A percentile compares a stretch with the other conserved stretches of the same genome.
Conservation (phyloP, 176 grass and related monocot genomes). For the Aechmea fasciata region DNA sequence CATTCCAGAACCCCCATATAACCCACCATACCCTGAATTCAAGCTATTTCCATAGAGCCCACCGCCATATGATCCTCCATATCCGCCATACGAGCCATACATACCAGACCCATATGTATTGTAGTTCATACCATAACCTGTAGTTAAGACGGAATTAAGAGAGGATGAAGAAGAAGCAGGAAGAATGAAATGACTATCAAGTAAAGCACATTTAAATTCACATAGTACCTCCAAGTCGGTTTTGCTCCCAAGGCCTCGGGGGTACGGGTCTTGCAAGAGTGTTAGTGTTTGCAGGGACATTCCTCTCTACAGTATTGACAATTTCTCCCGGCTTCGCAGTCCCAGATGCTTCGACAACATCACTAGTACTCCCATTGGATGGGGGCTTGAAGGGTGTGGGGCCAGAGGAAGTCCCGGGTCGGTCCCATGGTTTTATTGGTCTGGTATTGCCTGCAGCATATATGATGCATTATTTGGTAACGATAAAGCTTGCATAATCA, state of each 20-base stretch:
- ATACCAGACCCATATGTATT: slow-evolving; percentile 12
- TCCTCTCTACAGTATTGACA: not conserved
- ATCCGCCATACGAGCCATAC: slow-evolving; percentile 13
- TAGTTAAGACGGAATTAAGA: not conserved
- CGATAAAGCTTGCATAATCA: not conserved
- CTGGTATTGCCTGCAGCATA: slow-evolving; percentile 3
- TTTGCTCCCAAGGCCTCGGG: slow-evolving; percentile 17
- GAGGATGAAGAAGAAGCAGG: not conserved
- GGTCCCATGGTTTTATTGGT: slow-evolving; percentile 16
- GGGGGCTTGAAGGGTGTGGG: slow-evolving; percentile 18
- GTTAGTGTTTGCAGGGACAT: slow-evolving; percentile 1
- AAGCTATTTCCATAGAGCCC: slow-evolving; percentile 15
- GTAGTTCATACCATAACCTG: slow-evolving; percentile 18
- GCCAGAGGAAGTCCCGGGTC: slow-evolving; percentile 12
- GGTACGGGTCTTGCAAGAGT: slow-evolving; percentile 2
- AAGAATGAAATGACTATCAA: not conserved
- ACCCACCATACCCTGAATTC: slow-evolving; percentile 13
- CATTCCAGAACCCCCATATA: slow-evolving; percentile 16
- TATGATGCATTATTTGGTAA: not conserved
- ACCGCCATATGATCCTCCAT: slow-evolving; percentile 19
- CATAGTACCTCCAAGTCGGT: slow-evolving; percentile 14
- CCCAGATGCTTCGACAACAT: slow-evolving; percentile 23
- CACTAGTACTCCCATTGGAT: slow-evolving; percentile 21
- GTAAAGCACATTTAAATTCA: not conserved
- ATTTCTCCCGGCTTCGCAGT: slow-evolving; percentile 15